Evolutionary conservation across 257 asterid species (phyloP), one percentile per base, ranked within the genome.

Genomic region (Hygrophila difformis): DNA sequence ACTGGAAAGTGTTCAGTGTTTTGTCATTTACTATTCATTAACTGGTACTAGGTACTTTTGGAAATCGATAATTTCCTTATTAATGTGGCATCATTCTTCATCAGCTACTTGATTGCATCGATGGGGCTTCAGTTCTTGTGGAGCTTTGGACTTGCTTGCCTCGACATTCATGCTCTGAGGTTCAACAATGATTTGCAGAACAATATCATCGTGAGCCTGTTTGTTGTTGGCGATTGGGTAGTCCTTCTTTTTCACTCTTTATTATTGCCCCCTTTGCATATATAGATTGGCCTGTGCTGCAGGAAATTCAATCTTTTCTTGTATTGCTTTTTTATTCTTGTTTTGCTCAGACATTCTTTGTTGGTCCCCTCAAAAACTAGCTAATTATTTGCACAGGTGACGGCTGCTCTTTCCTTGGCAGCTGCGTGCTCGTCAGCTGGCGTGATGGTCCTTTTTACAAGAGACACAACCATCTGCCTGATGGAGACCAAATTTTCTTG

Each of bases 341-440:
- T 3, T 26, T 26, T 5, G 4, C 31, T 26, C 8, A 26, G 31
- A 26, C 8, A 0, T 3, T 26, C 31, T 26, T 26, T 8, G 8
- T 8, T 26, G 31, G 31, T 26, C 7, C 4, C 31, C 31, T 3
- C 31, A 1, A 3, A 26, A 3, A 26, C 31, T 0, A 26, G 31
- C 31, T 10, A 33, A 33, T 33, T 33, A 0, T 0, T 49, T 31
- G 42, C 67, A 72, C 77, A 87, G 97, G 95, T 84, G 48, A 87
- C 93, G 1, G 74, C 92, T 6, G 76, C 82, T 47, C 75, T 87
- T 41, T 80, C 95, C 17, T 88, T 87, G 11, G 95, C 92, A 28
- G 95, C 93, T 33, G 91, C 93, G 17, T 67, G 88, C 67, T 84
- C 97, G n/a, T 87, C 97, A 17, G 91, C 88, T 9, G 97, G 95